These are phyloP conservation scores for Talaromyces sp. DNA, from an alignment of 2,329 filamentous ascomycete species.

Conservation along the genomic window DNA sequence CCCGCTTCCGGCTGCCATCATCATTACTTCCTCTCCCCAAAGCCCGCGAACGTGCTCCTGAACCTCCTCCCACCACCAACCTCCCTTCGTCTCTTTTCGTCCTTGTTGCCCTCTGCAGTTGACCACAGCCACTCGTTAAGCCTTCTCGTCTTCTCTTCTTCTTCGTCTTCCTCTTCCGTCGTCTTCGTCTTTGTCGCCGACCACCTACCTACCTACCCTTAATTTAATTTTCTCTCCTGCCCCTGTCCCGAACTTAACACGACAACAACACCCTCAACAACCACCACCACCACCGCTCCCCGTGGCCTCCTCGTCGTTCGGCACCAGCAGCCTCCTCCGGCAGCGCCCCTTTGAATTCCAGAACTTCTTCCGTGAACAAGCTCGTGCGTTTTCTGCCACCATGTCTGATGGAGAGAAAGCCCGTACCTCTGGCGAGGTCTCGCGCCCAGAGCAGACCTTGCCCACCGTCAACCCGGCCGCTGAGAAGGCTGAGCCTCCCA, in stretches of 20 bases:
- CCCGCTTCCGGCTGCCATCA: conserved; percentile 15
- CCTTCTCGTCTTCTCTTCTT: neutral
- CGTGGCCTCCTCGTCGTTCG: conserved; percentile 43
- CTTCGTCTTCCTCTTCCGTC: neutral
- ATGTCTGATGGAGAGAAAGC: conserved; percentile 76
- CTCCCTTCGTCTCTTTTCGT: conserved; percentile 15
- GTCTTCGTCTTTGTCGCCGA: neutral
- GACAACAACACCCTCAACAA: neutral
- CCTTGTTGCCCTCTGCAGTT: conserved; percentile 19
- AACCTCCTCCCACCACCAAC: neutral
- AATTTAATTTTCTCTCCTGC: conserved; percentile 17
- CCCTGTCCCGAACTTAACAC: neutral
- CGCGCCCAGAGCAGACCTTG: conserved; percentile 51
- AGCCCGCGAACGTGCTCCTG: conserved; percentile 11
- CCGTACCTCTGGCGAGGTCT: conserved; percentile 70
- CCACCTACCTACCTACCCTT: conserved; percentile 2
- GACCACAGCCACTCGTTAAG: conserved; percentile 14
- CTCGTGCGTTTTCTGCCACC: conserved; percentile 29
- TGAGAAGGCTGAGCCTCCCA: conserved; percentile 65
- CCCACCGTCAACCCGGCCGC: conserved; percentile 74
- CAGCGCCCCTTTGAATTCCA: conserved; percentile 46
- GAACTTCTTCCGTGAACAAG: conserved; percentile 42
- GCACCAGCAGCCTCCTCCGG: conserved; percentile 38
- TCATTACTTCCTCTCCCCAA: conserved; percentile 11
- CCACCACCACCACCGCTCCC: conserved; percentile 15